Evolutionary conservation across 345 rosid species (phyloP), one percentile per base, ranked within the genome.

Genomic region (Rhodomyrtus tomentosa): DNA sequence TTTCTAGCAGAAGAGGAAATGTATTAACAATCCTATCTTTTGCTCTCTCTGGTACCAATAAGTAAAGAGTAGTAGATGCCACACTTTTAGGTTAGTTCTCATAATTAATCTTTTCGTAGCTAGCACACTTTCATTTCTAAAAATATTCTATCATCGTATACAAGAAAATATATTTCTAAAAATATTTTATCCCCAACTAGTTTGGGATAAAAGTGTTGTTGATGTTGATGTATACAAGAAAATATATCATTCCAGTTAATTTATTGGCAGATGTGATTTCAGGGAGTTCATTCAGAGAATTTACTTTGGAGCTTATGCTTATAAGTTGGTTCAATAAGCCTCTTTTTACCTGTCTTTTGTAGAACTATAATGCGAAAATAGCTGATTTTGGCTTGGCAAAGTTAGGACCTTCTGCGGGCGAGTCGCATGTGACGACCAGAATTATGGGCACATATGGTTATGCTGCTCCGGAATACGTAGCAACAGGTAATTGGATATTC

Each of bases 301-400:
- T 68, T 18, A 68, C 76, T 68, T 18, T 32, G 18, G 24, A 32
- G 32, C 45, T 68, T 68, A 68, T 18, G 45, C 76, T 8, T 38
- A 68, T 18, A 36, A 68, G 45, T 62, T 68, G 73, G 21, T 36
- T 68, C 76, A 50, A 81, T 22, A 29, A n/a, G 4, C 38, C 11
- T 12, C 6, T 32, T 49, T 58, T 29, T 27, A 5, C 50, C 38
- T 9, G 52, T 82, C 15, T n/a, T 49, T 15, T 86, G 52, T 58
- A 86, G 88, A 53, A 80, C 58, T 81, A 86, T 52, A 86, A 86
- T 80, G 88, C 88, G 14, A 86, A 86, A 81, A 80, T 86, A 49
- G 83, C 88, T 13, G 88, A 86, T 81, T 86, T 86, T 59, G 88
- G 88, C 38, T 86, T 86, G 84, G 88, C 88, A 50, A 86, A 86